Conservation (phyloP, 1,139 yeast species). For the Pichia sp. region DNA sequence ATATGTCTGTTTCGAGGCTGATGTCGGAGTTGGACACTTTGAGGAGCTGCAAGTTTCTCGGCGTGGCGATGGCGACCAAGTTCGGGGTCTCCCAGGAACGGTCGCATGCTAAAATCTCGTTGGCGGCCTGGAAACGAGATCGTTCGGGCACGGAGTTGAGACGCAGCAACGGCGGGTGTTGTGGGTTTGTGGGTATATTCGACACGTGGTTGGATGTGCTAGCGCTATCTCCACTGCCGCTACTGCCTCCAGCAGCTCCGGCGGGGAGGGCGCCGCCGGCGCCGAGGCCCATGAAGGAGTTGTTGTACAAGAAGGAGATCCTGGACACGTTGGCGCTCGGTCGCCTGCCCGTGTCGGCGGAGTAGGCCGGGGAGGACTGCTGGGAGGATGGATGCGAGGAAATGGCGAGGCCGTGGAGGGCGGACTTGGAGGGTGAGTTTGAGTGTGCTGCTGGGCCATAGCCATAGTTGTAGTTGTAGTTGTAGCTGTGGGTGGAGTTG, state of each 20-base stretch:
- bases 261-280: background rate
- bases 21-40: slow-evolving; percentile 38
- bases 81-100: slow-evolving; percentile 38
- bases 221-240: slow-evolving; percentile 4
- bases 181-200: background rate
- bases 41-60: slow-evolving; percentile 49
- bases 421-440: slow-evolving; percentile 5
- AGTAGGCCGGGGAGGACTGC: slow-evolving; percentile 23
- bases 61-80: slow-evolving; percentile 55
- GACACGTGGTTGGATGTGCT: background rate
- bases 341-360: slow-evolving; percentile 24
- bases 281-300: slow-evolving; percentile 3
- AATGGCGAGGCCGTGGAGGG: background rate
- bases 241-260: slow-evolving; percentile 1
- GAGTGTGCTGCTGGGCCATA: background rate
- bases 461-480: background rate
- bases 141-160: slow-evolving; percentile 15
- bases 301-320: slow-evolving; percentile 32
- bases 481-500: background rate
- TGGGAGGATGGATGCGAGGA: slow-evolving; percentile 5
- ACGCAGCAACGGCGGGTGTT: background rate
- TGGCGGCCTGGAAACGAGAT: slow-evolving; percentile 27
- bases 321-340: slow-evolving; percentile 32
- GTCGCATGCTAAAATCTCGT: slow-evolving; percentile 38
- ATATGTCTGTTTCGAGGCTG: slow-evolving; percentile 34